Base-by-base conservation (phyloP, 768 basidiomycete species). In the Rhodotorula paludigena region DNA sequence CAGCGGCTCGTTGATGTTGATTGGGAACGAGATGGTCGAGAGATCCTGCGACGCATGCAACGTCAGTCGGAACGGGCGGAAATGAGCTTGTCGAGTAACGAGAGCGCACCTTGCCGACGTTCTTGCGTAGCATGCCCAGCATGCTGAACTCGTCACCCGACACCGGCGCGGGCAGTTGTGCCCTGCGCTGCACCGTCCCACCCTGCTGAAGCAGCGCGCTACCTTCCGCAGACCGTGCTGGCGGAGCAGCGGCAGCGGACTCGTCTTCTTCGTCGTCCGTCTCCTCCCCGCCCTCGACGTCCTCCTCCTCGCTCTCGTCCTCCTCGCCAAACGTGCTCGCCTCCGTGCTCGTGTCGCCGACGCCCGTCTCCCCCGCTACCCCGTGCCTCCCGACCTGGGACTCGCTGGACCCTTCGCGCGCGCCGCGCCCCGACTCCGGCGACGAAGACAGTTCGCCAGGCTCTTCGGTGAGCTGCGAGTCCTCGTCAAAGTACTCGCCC, bases 21-120 rank as follows among this genome's bases (percentile, higher is more conserved):
- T 92, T 0, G 92, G 92, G 78, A 96, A 92, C 73, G 87, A 89
- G 65, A 98, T 94, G 81, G 83, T 92, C 47, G 91, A 94, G 77
- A 97, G 80, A 77, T 98, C 93, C 82, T 94, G 55, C 21, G 21
- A n/a, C n/a, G n/a, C n/a, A n/a, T n/a, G n/a, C n/a, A n/a, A n/a
- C n/a, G n/a, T n/a, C n/a, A n/a, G n/a, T n/a, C n/a, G n/a, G n/a
- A n/a, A n/a, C n/a, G n/a, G n/a, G n/a, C n/a, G 5, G 35, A 21
- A 12, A 6, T 35, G 35, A 33, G n/a, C 14, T 0, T 14, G 23
- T 9, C 30, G n/a, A 10, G 59, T 23, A 25, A 38, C 18, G 33
- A 5, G 10, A 11, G 23, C 64, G 51, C 25, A 69, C 73, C 66
- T 76, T 76, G 48, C 75, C 75, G 42, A 76, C 72, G 61, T 73